Percentiles rank a stretch among this genome's conserved stretches.
phyloP scores from a whole-genome alignment of 768 basidiomycete genomes.

The Hortiboletus flavorubellus region DNA sequence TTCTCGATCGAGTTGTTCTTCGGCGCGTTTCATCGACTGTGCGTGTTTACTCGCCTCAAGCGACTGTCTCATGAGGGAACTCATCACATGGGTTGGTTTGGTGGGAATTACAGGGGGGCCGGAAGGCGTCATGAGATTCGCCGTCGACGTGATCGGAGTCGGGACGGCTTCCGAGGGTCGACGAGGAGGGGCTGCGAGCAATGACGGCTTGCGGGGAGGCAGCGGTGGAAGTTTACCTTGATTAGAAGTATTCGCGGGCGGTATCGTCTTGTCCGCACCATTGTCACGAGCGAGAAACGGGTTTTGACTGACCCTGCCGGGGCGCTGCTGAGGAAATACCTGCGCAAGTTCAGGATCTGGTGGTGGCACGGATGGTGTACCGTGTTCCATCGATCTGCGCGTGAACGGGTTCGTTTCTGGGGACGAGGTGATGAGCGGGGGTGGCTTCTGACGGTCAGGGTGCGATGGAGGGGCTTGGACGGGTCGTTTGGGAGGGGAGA shows the following conservation, averaged over 20 bases:
- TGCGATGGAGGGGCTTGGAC: slow-evolving; percentile 26
- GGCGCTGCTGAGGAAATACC: slow-evolving; percentile 11
- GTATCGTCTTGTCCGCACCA: slow-evolving; percentile 6
- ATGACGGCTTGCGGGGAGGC: slow-evolving; percentile 37
- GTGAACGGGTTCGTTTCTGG: slow-evolving; percentile 31
- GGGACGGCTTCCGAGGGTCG: slow-evolving; percentile 19
- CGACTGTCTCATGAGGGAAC: slow-evolving; percentile 67
- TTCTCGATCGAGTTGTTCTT: slow-evolving; percentile 65
- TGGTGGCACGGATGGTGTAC: not conserved
- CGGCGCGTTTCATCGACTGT: slow-evolving; percentile 65
- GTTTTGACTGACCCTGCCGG: slow-evolving; percentile 27
- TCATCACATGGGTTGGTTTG: slow-evolving; percentile 47
- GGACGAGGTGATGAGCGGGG: slow-evolving; percentile 18
- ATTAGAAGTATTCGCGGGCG: not conserved
- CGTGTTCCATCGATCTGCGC: slow-evolving; percentile 21
- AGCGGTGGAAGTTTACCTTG: slow-evolving; percentile 28
- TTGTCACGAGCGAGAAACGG: slow-evolving; percentile 30
- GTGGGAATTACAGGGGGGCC: slow-evolving; percentile 22
- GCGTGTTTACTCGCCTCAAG: slow-evolving; percentile 71
- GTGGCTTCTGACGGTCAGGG: slow-evolving; percentile 26
- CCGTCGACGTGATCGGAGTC: not conserved
- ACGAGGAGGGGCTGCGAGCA: slow-evolving; percentile 15
- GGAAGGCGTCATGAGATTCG: not conserved
- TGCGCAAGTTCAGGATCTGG: slow-evolving; percentile 6
- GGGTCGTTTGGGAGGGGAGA: slow-evolving; percentile 24